A percentile compares a stretch with the other conserved stretches of the same genome.
These are phyloP conservation scores for Sugiyamaella marilandica DNA, from an alignment of 805 yeast genomes.

Conservation along the genomic window DNA sequence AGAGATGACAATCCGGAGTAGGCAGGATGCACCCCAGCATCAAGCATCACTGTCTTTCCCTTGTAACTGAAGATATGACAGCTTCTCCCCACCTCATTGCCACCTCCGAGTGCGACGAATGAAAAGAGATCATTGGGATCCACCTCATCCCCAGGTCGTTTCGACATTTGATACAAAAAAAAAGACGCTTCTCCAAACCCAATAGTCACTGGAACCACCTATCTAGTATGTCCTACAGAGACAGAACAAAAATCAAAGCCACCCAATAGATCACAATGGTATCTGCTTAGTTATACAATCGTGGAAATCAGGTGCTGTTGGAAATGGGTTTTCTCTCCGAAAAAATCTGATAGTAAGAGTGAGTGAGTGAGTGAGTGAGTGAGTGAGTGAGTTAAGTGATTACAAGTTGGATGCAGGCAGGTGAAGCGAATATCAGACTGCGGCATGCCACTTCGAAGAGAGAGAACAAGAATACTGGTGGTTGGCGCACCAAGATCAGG, in stretches of 20 bases:
- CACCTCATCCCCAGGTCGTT: conserved; percentile 21
- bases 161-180: conserved; percentile 17
- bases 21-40: conserved; percentile 98
- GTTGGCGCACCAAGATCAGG: conserved; percentile 35
- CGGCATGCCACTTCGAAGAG: not conserved
- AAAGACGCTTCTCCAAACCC: not conserved
- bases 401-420: too few relatives aligned
- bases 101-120: conserved; percentile 94
- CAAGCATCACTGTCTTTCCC: conserved; percentile 93
- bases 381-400: too few relatives aligned
- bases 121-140: conserved; percentile 42
- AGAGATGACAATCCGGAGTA: conserved; percentile 81
- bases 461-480: conserved; percentile 27
- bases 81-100: conserved; percentile 95
- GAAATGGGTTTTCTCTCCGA: too few relatives aligned
- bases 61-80: conserved; percentile 90
- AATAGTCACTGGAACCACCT: too few relatives aligned
- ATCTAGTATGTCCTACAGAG: too few relatives aligned
- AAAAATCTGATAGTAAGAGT: too few relatives aligned
- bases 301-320: too few relatives aligned
- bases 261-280: too few relatives aligned
- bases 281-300: too few relatives aligned
- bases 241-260: too few relatives aligned
- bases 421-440: not conserved
- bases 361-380: too few relatives aligned